A percentile compares a stretch with the other conserved stretches of the same genome.
These are phyloP conservation scores for Heliamphora pulchella DNA, from an alignment of 179 eudicot species.

Conservation along the genomic window DNA sequence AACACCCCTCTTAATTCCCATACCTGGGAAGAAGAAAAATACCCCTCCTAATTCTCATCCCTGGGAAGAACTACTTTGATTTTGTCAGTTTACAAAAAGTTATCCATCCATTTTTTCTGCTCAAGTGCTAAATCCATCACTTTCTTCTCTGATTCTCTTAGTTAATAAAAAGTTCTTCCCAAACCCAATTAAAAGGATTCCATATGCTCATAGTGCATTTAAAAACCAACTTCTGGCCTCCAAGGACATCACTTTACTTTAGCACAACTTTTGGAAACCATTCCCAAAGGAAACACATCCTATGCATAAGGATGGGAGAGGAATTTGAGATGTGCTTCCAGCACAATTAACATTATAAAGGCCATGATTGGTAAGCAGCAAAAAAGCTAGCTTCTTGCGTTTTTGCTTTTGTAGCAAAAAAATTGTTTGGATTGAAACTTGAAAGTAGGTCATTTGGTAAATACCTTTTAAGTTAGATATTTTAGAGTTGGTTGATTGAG, in stretches of 20 bases:
- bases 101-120: not conserved
- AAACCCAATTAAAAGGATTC: not conserved
- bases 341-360: not conserved
- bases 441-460: too few relatives aligned
- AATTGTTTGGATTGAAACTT: too few relatives aligned
- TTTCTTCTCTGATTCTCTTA: not conserved
- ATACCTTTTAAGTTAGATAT: too few relatives aligned
- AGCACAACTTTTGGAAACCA: not conserved
- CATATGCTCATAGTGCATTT: not conserved
- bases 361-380: too few relatives aligned
- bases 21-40: too few relatives aligned
- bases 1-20: too few relatives aligned
- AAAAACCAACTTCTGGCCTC: not conserved
- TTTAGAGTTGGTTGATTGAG: too few relatives aligned
- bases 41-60: too few relatives aligned
- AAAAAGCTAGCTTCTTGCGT: too few relatives aligned
- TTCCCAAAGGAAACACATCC: not conserved
- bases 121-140: not conserved
- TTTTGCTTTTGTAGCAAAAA: too few relatives aligned
- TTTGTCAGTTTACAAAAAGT: too few relatives aligned
- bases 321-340: not conserved
- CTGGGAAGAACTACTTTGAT: too few relatives aligned
- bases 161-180: not conserved
- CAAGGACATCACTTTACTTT: not conserved
- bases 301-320: not conserved